Evolutionary conservation across 768 basidiomycete species (phyloP).

Genomic region (Asterophora lycoperdoides): DNA sequence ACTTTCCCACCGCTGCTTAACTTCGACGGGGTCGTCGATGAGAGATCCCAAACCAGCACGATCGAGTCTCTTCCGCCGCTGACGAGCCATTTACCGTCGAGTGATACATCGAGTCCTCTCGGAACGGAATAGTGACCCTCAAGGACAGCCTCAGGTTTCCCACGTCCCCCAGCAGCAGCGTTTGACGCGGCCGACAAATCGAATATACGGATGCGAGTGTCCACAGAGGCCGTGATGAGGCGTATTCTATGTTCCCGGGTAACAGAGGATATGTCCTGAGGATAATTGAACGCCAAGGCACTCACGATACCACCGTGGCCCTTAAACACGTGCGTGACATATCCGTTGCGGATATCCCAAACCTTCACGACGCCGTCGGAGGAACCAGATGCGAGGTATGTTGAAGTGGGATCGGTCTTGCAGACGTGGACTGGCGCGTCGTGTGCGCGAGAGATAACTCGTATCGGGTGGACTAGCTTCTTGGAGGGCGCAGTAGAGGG

Average conservation of each 20-base stretch:
- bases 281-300: constrained; percentile 82
- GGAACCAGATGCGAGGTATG: constrained; percentile 91
- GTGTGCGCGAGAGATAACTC: constrained; percentile 80
- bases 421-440: constrained; percentile 93
- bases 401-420: constrained; percentile 77
- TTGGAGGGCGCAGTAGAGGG: constrained; percentile 31
- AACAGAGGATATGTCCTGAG: constrained; percentile 51
- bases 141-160: constrained; percentile 73
- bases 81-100: constrained; percentile 85
- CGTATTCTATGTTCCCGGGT: constrained; percentile 56
- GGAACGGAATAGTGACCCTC: constrained; percentile 97
- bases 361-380: constrained; percentile 97
- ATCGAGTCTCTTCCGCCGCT: constrained; percentile 93
- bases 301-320: constrained; percentile 98
- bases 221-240: constrained; percentile 87
- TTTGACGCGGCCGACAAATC: constrained; percentile 71
- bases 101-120: constrained; percentile 79
- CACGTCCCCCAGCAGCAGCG: constrained; percentile 41
- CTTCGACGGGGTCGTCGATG: constrained; percentile 23
- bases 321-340: constrained; percentile 90
- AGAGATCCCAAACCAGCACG: constrained; percentile 88
- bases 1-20: constrained; percentile 37
- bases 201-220: constrained; percentile 90
- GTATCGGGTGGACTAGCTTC: constrained; percentile 62
- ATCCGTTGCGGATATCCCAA: constrained; percentile 86